Percentiles rank a stretch among this genome's conserved stretches.
Evolutionary conservation across 2,329 filamentous ascomycete genomes (phyloP).

Genomic region (Aureobasidium subglaciale): DNA sequence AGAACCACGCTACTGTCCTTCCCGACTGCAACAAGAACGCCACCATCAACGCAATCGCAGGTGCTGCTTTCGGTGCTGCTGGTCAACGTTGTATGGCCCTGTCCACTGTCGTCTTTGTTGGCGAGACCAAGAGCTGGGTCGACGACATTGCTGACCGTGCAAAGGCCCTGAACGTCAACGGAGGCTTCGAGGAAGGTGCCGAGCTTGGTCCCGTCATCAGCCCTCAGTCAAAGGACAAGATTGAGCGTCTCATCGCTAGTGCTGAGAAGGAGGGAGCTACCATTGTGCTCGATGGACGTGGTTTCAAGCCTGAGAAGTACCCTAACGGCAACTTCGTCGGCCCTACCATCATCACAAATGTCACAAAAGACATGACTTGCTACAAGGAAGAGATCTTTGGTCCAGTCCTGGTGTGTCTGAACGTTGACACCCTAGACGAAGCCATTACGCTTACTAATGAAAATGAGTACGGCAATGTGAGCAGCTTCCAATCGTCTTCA

Average conservation of each 20-base stretch:
- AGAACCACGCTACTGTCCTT: slow-evolving; percentile 80
- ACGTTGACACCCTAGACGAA: slow-evolving; percentile 69
- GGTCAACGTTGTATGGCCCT: slow-evolving; percentile 84
- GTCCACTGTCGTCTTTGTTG: slow-evolving; percentile 74
- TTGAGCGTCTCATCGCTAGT: slow-evolving; percentile 66
- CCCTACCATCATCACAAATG: slow-evolving; percentile 75
- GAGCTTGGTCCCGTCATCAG: slow-evolving; percentile 79
- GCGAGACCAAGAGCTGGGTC: slow-evolving; percentile 78
- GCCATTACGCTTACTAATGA: slow-evolving; percentile 75
- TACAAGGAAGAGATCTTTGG: slow-evolving; percentile 83
- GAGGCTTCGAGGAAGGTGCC: slow-evolving; percentile 71
- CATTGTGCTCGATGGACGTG: slow-evolving; percentile 73
- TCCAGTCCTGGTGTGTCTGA: slow-evolving; percentile 74
- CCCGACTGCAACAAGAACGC: slow-evolving; percentile 89
- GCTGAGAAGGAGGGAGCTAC: slow-evolving; percentile 76
- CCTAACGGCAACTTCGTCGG: slow-evolving; percentile 78
- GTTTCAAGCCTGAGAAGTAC: slow-evolving; percentile 68
- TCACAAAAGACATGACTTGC: slow-evolving; percentile 74
- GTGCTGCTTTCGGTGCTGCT: slow-evolving; percentile 77
- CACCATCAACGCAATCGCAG: slow-evolving; percentile 74
- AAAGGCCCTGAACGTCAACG: slow-evolving; percentile 65
- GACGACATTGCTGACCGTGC: slow-evolving; percentile 69
- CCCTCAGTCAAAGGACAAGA: slow-evolving; percentile 69
- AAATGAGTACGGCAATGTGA: slow-evolving; percentile 73
- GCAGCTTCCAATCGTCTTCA: no score